Conservation (phyloP, 2,329 filamentous ascomycete genomes). For the Paraphaeosphaeria sporulosa region DNA sequence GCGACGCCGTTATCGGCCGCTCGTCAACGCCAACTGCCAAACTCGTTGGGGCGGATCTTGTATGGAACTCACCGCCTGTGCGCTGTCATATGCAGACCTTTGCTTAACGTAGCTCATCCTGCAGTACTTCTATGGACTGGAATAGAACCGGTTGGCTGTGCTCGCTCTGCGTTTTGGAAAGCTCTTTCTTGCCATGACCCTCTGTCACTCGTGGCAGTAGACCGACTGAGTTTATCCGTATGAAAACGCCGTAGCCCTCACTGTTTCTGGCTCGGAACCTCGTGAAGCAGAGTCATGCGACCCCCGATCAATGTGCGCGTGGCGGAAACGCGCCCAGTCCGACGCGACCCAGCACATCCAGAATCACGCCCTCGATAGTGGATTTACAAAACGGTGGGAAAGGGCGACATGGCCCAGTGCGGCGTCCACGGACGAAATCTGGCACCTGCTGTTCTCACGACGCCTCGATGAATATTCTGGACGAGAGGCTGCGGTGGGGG, state of each 20-base stretch:
- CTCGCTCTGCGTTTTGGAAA: not conserved
- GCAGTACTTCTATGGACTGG: slow-evolving; percentile 21
- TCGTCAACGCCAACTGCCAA: not conserved
- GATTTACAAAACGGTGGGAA: not conserved
- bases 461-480: slow-evolving; percentile 14
- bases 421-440: slow-evolving; percentile 5
- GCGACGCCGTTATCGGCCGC: slow-evolving; percentile 1
- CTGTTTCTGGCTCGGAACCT: not conserved
- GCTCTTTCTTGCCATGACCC: not conserved
- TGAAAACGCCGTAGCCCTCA: not conserved
- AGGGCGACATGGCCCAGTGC: slow-evolving; percentile 1
- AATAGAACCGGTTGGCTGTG: slow-evolving; percentile 35
- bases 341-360: slow-evolving; percentile 15
- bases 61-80: slow-evolving; percentile 32
- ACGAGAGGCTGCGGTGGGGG: slow-evolving; percentile 9
- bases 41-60: not conserved
- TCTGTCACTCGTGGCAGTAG: not conserved
- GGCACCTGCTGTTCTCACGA: slow-evolving; percentile 18
- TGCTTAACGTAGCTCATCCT: slow-evolving; percentile 29
- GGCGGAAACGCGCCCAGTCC: not conserved
- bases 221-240: not conserved
- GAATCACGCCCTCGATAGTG: slow-evolving; percentile 17
- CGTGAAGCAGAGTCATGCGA: slow-evolving; percentile 6
- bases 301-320: not conserved
- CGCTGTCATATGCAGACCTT: slow-evolving; percentile 22